These are phyloP conservation scores for Pseudopediastrum boryanum DNA, from an alignment of 139 green algal genomes.

Conservation along the genomic window DNA sequence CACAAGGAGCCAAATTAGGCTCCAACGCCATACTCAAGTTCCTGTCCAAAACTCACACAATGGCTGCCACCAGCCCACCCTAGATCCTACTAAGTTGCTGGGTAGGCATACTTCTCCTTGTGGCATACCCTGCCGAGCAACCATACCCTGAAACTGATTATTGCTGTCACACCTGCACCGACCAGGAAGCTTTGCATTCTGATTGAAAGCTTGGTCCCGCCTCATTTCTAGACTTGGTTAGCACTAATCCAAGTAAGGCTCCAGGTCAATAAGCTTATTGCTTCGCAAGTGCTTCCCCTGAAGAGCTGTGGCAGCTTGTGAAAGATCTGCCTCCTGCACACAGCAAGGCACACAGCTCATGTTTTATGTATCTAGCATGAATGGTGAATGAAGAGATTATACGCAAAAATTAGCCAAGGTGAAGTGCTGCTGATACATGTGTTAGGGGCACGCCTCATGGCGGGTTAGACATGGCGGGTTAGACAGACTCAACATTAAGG, in stretches of 20 bases:
- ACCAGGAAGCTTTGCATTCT: too few relatives aligned
- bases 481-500: not conserved
- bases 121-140: too few relatives aligned
- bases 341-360: not conserved
- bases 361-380: not conserved
- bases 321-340: not conserved
- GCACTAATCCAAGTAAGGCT: not conserved
- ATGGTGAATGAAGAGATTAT: not conserved
- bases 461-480: not conserved
- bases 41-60: too few relatives aligned
- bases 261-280: conserved; percentile 31
- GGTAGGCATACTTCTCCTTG: too few relatives aligned
- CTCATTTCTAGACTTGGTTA: too few relatives aligned
- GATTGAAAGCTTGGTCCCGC: too few relatives aligned
- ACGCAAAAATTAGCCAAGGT: not conserved
- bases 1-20: too few relatives aligned
- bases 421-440: not conserved
- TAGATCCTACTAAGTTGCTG: too few relatives aligned
- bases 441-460: not conserved
- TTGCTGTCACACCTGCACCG: too few relatives aligned
- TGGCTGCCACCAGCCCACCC: too few relatives aligned
- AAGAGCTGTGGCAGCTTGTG: not conserved
- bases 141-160: too few relatives aligned
- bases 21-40: too few relatives aligned
- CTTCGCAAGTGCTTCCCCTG: conserved; percentile 1